Percentiles rank a stretch among this genome's conserved stretches.
Conservation (phyloP, 73 alveolate genomes). For the Durusdinium trenchii region DNA sequence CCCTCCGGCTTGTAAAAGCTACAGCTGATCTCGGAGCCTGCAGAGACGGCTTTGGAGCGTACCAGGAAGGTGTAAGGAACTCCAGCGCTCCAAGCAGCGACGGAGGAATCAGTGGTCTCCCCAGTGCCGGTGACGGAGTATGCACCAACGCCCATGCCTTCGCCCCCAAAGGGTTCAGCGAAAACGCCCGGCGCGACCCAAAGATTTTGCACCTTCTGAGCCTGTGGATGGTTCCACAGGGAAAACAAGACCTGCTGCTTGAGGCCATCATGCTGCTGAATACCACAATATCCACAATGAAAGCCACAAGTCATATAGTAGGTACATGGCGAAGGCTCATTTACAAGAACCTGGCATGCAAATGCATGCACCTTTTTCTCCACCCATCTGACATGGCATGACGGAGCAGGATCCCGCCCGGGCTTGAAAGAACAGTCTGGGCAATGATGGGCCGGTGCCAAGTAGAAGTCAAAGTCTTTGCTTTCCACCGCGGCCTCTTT, state of each 20-base stretch:
- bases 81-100: conserved; percentile 29
- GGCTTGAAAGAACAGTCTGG: conserved; percentile 90
- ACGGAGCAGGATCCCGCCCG: conserved; percentile 90
- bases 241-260: conserved; percentile 87
- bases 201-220: conserved; percentile 21
- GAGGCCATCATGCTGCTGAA: conserved; percentile 82
- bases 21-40: conserved; percentile 76
- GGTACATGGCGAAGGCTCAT: conserved; percentile 40
- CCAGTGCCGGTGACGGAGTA: conserved; percentile 61
- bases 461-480: conserved; percentile 35
- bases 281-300: conserved; percentile 88
- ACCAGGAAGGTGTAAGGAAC: conserved; percentile 29
- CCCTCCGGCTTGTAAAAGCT: conserved; percentile 55
- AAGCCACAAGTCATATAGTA: conserved; percentile 86
- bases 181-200: conserved; percentile 53
- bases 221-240: conserved; percentile 72
- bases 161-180: conserved; percentile 77
- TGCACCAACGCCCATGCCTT: conserved; percentile 92
- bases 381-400: conserved; percentile 78
- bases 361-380: conserved; percentile 59
- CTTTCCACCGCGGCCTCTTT: background rate
- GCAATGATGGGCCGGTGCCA: conserved; percentile 45
- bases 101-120: background rate
- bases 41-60: conserved; percentile 71
- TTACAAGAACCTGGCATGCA: conserved; percentile 54